Conservation (phyloP, 1,284 basidiomycete genomes). For the Trichosporon sp. region DNA sequence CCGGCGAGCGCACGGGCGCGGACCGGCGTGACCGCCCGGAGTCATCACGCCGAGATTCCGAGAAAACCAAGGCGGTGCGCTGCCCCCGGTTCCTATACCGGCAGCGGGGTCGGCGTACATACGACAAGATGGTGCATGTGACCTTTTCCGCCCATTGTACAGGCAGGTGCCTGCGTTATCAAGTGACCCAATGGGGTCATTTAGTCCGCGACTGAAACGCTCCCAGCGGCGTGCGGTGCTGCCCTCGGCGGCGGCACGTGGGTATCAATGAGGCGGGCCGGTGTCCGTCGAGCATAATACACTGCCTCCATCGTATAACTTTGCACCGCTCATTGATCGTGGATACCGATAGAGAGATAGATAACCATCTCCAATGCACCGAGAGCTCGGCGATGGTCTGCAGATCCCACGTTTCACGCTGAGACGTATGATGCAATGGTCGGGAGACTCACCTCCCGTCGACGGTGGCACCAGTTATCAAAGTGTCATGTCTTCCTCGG, state of each 20-base stretch:
- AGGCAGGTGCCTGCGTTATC: background rate
- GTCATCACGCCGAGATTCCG: too few relatives aligned
- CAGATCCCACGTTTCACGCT: background rate
- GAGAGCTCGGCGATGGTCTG: background rate
- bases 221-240: too few relatives aligned
- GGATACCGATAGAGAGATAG: too few relatives aligned
- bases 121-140: background rate
- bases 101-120: background rate
- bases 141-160: background rate
- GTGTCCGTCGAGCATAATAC: background rate
- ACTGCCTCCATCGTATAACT: background rate
- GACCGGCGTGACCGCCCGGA: too few relatives aligned
- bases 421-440: background rate
- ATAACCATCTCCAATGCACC: background rate
- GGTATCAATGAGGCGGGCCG: too few relatives aligned
- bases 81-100: background rate
- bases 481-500: too few relatives aligned
- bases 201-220: background rate
- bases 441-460: background rate
- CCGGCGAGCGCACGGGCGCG: too few relatives aligned
- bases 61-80: background rate
- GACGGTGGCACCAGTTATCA: background rate
- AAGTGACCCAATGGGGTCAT: background rate
- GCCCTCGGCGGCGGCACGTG: too few relatives aligned
- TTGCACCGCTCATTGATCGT: background rate